Evolutionary conservation across 2,329 filamentous ascomycete genomes (phyloP), one percentile per base, ranked within the genome.

Genomic region (Aspergillus latus): DNA sequence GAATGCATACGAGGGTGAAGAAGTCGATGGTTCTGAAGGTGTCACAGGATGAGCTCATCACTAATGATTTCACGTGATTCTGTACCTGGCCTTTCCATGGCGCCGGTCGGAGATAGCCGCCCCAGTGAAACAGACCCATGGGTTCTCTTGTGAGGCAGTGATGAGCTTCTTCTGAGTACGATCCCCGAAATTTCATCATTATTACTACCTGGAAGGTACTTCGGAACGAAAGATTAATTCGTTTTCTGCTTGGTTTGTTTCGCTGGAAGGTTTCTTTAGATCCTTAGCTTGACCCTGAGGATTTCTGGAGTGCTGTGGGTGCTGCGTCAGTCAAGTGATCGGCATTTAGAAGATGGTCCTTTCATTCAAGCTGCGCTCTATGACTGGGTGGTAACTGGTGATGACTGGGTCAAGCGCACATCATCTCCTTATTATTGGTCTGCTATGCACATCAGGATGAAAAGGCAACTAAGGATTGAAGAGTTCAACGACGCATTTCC

Each of bases 351-450:
- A 42, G 21, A 26, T 30, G 42, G 43, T 45, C 42, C 34, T 52
- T 40, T 30, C 32, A 40, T 47, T n/a, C 50, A 47, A 26, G 37
- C 32, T 52, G 21, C 30, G 42, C 21, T 32, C 26, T 52, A 4
- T 52, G 40, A 45, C 49, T 52, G 37, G 50, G 7, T 16, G 42
- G 16, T 39, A 32, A 13, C 32, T 42, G 49, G 16, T 5, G 49
- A 51, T 53, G 32, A 32, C 21, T 39, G 42, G 37, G 44, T 36
- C 52, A 42, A 36, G 11, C 16, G 52, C 28, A 43, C 37, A 48
- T 54, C 45, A 54, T 28, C 15, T 49, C 37, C 26, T 26, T 11
- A 26, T 29, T 10, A 54, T 54, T 54, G 52, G 52, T 30, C 37
- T 48, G 36, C 28, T 42, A n/a, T 26, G 52, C 44, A 42, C 29